Evolutionary conservation across 768 basidiomycete genomes (phyloP).

Genomic region (Russula compacta): DNA sequence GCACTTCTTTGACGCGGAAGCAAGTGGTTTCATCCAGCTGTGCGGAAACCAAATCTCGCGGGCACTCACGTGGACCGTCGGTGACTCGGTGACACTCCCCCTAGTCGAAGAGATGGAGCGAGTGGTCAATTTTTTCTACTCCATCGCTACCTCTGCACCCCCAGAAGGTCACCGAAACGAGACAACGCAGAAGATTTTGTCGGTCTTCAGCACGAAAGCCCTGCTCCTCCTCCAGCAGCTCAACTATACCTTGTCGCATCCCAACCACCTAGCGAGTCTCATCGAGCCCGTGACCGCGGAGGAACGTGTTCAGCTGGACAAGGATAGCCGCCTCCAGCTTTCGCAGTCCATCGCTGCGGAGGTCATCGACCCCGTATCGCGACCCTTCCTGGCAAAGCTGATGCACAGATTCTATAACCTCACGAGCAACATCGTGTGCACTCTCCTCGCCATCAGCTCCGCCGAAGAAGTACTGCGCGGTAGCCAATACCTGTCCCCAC

Average conservation of each 20-base stretch:
- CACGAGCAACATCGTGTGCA: constrained; percentile 58
- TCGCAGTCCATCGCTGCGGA: constrained; percentile 33
- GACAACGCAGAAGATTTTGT: constrained; percentile 54
- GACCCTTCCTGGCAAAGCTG: constrained; percentile 64
- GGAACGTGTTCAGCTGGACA: constrained; percentile 61
- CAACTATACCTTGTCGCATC: constrained; percentile 86
- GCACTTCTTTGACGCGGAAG: constrained; percentile 78
- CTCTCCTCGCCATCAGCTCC: constrained; percentile 59
- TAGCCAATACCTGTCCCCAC: constrained; percentile 62
- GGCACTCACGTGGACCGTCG: constrained; percentile 75
- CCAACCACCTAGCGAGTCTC: constrained; percentile 74
- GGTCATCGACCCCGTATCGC: constrained; percentile 51
- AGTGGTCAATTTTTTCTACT: constrained; percentile 66
- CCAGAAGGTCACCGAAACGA: constrained; percentile 37
- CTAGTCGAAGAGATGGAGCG: constrained; percentile 79
- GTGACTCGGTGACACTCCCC: constrained; percentile 65
- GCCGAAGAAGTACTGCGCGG: constrained; percentile 59
- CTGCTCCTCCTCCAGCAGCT: constrained; percentile 75
- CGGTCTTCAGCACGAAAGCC: constrained; percentile 58
- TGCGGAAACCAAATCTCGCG: constrained; percentile 73
- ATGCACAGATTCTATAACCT: constrained; percentile 65
- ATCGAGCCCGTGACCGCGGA: constrained; percentile 73
- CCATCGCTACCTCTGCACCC: constrained; percentile 53
- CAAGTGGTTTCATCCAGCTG: constrained; percentile 76
- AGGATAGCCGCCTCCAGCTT: constrained; percentile 33